phyloP scores from a whole-genome alignment of 768 basidiomycete species.

The Daedaleopsis sinensis region DNA sequence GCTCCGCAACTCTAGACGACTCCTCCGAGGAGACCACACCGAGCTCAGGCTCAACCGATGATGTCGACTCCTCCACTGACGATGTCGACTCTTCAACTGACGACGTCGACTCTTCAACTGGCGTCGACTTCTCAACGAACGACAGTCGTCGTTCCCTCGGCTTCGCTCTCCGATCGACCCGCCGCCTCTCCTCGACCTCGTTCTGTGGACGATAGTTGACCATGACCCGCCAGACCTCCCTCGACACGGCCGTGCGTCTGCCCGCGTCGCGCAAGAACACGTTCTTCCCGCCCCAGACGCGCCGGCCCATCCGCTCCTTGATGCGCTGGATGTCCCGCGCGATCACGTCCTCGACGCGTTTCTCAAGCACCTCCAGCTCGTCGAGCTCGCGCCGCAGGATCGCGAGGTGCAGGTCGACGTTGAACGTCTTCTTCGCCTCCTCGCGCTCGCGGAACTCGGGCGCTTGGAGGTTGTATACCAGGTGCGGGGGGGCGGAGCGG shows the following conservation, averaged over 20 bases:
- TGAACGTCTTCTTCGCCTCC: conserved; percentile 31
- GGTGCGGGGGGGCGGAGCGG: conserved; percentile 12
- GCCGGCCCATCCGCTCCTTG: conserved; percentile 81
- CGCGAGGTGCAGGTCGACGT: conserved; percentile 56
- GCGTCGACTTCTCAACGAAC: too few relatives aligned
- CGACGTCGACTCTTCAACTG: too few relatives aligned
- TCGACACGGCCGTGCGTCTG: conserved; percentile 40
- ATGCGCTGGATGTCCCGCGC: conserved; percentile 58
- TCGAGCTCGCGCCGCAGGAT: conserved; percentile 58
- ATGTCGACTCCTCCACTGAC: too few relatives aligned
- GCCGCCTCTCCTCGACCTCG: conserved; percentile 5
- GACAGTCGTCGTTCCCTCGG: neutral
- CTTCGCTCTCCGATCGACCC: neutral
- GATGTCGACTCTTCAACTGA: neutral
- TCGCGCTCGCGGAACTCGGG: conserved; percentile 6
- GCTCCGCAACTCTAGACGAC: neutral
- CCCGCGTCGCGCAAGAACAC: conserved; percentile 49
- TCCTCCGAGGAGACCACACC: neutral
- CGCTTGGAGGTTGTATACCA: conserved; percentile 40
- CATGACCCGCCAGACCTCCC: conserved; percentile 49
- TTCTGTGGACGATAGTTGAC: conserved; percentile 45
- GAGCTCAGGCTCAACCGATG: too few relatives aligned
- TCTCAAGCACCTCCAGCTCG: conserved; percentile 50
- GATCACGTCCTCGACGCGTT: conserved; percentile 44
- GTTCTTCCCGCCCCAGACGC: conserved; percentile 65